A percentile compares a stretch with the other conserved stretches of the same genome.
Conservation (phyloP, 306 rosid genomes). For the Cicer bijugum region DNA sequence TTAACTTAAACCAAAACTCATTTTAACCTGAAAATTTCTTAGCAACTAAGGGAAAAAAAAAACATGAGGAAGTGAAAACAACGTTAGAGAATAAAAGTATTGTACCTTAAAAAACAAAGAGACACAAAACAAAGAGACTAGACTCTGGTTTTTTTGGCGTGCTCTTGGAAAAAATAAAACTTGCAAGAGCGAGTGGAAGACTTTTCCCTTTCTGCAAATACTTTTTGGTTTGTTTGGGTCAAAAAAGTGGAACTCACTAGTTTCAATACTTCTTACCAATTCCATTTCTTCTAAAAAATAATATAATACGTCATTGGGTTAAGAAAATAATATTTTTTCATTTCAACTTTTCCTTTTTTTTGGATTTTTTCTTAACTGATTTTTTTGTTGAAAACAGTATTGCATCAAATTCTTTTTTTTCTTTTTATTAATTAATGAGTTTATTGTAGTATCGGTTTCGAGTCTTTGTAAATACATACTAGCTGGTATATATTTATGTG, state of each 20-base stretch:
- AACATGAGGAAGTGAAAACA: slow-evolving; percentile 7
- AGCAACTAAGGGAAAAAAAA: slow-evolving; percentile 41
- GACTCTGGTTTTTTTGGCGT: slow-evolving; percentile 29
- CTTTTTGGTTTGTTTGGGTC: slow-evolving; percentile 52
- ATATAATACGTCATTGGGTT: no score
- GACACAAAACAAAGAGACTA: slow-evolving; percentile 30
- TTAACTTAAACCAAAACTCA: neutral
- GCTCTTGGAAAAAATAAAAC: slow-evolving; percentile 38
- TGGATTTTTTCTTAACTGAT: no score
- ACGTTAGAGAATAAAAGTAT: neutral
- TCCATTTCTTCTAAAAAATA: slow-evolving; percentile 12
- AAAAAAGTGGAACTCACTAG: slow-evolving; percentile 64
- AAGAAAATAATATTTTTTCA: no score
- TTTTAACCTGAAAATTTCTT: slow-evolving; percentile 34
- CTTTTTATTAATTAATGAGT: no score
- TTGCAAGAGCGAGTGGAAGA: slow-evolving; percentile 37
- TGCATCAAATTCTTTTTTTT: no score
- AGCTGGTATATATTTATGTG: no score
- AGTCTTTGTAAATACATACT: no score
- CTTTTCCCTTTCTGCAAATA: slow-evolving; percentile 42
- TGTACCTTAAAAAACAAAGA: slow-evolving; percentile 46
- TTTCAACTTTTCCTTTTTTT: no score
- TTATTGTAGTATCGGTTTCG: no score
- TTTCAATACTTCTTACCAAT: slow-evolving; percentile 44
- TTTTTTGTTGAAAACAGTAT: no score